These are phyloP conservation scores for Brasenia schreberi DNA, from an alignment of 164 flowering plant genomes.

Conservation along the genomic window DNA sequence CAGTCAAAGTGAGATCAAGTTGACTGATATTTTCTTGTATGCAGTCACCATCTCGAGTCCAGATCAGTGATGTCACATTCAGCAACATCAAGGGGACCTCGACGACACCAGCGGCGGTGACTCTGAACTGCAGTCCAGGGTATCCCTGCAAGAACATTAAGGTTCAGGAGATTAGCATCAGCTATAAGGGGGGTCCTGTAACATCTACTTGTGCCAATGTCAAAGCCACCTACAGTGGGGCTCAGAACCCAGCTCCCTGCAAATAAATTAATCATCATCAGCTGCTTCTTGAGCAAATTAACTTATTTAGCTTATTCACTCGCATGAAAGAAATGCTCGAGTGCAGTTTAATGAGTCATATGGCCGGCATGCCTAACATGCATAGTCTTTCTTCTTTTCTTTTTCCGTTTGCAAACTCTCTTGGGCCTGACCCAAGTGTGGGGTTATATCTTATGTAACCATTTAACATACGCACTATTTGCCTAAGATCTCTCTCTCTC, in stretches of 20 bases:
- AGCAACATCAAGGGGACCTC: background rate
- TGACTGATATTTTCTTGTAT: background rate
- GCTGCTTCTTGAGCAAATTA: background rate
- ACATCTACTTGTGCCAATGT: constrained; percentile 30
- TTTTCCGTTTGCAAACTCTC: background rate
- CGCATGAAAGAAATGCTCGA: background rate
- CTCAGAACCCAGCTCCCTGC: constrained; percentile 52
- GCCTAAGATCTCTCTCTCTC: too few relatives aligned
- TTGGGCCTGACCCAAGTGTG: background rate
- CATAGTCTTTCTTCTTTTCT: background rate
- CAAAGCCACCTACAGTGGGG: constrained; percentile 35
- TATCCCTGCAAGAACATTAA: background rate
- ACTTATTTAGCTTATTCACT: background rate
- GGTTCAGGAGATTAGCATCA: background rate
- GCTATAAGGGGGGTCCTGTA: constrained; percentile 11
- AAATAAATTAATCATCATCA: background rate
- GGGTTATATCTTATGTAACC: too few relatives aligned
- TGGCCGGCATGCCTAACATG: background rate
- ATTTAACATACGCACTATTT: too few relatives aligned
- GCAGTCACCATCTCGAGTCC: constrained; percentile 17
- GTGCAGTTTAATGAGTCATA: background rate
- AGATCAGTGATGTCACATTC: background rate
- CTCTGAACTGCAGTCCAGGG: background rate
- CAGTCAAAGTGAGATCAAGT: too few relatives aligned
- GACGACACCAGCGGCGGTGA: background rate